Percentiles rank a stretch among this genome's conserved stretches.
These are phyloP conservation scores for Solanum arcanum DNA, from an alignment of 257 asterid species.

Conservation along the genomic window DNA sequence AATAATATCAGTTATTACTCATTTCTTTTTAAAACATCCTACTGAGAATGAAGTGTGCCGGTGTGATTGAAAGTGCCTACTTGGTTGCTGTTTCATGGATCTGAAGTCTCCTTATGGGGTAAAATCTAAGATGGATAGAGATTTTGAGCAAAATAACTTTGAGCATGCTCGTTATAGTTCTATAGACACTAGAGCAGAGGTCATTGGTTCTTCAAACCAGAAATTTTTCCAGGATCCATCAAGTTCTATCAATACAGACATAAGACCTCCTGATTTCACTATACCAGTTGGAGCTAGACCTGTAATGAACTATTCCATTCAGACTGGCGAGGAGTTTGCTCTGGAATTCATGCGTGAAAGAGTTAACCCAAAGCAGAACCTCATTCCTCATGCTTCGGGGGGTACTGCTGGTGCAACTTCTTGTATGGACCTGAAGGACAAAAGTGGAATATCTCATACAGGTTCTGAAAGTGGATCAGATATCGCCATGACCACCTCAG, in stretches of 20 bases:
- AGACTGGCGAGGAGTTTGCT: slow-evolving; percentile 94
- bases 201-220: slow-evolving; percentile 43
- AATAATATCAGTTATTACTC: background rate
- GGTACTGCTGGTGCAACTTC: slow-evolving; percentile 30
- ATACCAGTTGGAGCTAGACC: slow-evolving; percentile 45
- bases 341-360: slow-evolving; percentile 93
- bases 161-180: slow-evolving; percentile 39
- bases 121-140: slow-evolving; percentile 37
- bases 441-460: slow-evolving; percentile 30
- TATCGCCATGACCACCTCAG: slow-evolving; percentile 24
- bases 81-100: background rate
- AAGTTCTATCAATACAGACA: slow-evolving; percentile 31
- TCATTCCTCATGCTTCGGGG: slow-evolving; percentile 34
- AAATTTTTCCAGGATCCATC: slow-evolving; percentile 46
- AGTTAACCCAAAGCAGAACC: slow-evolving; percentile 61
- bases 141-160: slow-evolving; percentile 21
- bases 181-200: slow-evolving; percentile 40
- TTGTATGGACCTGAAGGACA: slow-evolving; percentile 42
- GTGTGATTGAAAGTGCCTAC: background rate
- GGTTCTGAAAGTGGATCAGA: slow-evolving; percentile 41
- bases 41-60: background rate
- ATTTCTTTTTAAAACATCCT: background rate
- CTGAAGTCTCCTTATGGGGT: background rate
- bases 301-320: slow-evolving; percentile 75
- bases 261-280: slow-evolving; percentile 45